Base-by-base conservation (phyloP, 2,329 filamentous ascomycete species). In the Fusarium palustre region DNA sequence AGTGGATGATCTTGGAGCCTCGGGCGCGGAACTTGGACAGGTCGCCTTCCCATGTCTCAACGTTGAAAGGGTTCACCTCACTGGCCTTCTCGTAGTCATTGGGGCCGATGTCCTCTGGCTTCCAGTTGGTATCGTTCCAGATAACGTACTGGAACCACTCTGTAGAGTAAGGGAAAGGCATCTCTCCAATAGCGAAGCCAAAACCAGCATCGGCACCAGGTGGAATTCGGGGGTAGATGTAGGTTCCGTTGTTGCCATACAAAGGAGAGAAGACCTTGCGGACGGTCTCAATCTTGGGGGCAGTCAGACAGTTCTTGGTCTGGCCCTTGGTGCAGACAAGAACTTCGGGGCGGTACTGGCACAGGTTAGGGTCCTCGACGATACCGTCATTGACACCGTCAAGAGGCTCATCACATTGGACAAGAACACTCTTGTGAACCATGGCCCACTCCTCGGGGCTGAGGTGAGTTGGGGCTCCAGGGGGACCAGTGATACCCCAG, bases 331-430 rank as follows among this genome's bases (percentile, higher is more conserved):
- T 30, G 16, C 84, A 85, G 8, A 80, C 75, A 3, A 85, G 76
- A 4, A 76, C 70, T 24, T 79, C 76, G 11, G 79, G 81, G 43
- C 81, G 78, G 49, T 86, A 80, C 55, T 79, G 70, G 73, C 86
- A 88, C 5, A 77, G 74, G 22, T 77, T 75, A 0, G 85, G 83
- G 28, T 81, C 77, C 54, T 82, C 83, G 47, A 88, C 77, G 58
- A 87, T 84, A 8, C 79, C 81, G 60, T 88, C 86, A 1, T 75
- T 68, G 3, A 85, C 76, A 3, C 86, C 85, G 61, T 87, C 86
- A 28, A 82, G 74, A 2, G 61, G 55, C 42, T 59, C 74, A 69
- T 88, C 86, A 58, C 86, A 88, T 70, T 88, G 85, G 24, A 73
- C 76, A 13, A 82, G 55, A 4, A 86, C 79, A 59, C 84, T 81